Conservation (phyloP, 78 protist species). For the Guillardia theta region DNA sequence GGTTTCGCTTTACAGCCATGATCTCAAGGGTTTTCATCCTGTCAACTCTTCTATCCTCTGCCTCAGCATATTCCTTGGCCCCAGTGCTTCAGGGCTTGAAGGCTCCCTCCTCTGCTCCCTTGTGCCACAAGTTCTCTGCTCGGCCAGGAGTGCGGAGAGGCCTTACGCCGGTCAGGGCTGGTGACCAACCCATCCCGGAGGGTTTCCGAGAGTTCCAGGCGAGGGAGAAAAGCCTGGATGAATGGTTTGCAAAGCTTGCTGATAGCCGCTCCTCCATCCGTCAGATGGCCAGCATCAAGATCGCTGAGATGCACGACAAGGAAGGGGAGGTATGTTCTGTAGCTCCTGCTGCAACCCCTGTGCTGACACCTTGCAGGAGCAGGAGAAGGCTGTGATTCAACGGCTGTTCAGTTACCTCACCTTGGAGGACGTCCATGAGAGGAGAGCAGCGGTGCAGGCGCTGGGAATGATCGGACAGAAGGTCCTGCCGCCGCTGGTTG, state of each 20-base stretch:
- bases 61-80: no score
- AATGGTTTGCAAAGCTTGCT: background rate
- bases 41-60: no score
- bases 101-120: no score
- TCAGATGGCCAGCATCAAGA: background rate
- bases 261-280: background rate
- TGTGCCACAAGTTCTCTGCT: no score
- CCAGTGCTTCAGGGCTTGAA: no score
- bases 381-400: background rate
- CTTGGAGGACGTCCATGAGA: constrained; percentile 13
- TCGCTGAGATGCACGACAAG: background rate
- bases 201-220: background rate
- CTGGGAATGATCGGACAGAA: background rate
- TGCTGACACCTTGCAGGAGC: background rate
- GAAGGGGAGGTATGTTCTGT: background rate
- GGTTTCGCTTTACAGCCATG: no score
- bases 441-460: constrained; percentile 15
- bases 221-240: background rate
- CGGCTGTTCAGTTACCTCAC: background rate
- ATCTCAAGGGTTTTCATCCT: no score
- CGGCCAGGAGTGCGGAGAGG: no score
- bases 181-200: background rate
- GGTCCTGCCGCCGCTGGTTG: background rate
- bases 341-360: background rate
- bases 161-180: no score